Evolutionary conservation across 2,329 filamentous ascomycete species (phyloP).

Genomic region (Trichoderma sp.): DNA sequence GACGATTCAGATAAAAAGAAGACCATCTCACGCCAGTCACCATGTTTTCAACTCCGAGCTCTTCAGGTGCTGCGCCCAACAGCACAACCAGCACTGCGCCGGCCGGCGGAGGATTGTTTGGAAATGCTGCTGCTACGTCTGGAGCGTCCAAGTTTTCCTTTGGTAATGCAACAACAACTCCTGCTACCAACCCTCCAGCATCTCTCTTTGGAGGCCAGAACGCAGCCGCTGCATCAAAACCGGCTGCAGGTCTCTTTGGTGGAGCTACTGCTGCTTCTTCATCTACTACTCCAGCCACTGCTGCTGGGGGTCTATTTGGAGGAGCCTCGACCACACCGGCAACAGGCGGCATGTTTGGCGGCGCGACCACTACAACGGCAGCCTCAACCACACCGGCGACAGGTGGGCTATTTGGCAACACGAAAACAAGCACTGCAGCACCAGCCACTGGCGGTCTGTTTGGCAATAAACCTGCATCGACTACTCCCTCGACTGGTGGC

Average conservation of each 20-base stretch:
- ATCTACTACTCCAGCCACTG: conserved; percentile 34
- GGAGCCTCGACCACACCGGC: conserved; percentile 34
- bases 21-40: conserved; percentile 1
- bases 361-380: conserved; percentile 31
- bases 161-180: conserved; percentile 33
- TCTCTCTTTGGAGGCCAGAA: conserved; percentile 39
- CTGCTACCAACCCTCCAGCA: conserved; percentile 35
- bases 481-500: conserved; percentile 30
- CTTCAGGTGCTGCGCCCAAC: conserved; percentile 38
- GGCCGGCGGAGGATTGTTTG: conserved; percentile 47
- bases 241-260: conserved; percentile 33
- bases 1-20: conserved; percentile 11
- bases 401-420: conserved; percentile 32
- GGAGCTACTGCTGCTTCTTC: conserved; percentile 34
- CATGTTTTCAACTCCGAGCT: conserved; percentile 42
- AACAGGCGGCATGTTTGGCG: conserved; percentile 38
- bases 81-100: conserved; percentile 42
- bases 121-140: conserved; percentile 33
- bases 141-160: conserved; percentile 47
- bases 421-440: conserved; percentile 27
- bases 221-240: conserved; percentile 34
- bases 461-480: conserved; percentile 31
- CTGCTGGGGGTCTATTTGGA: conserved; percentile 34
- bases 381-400: conserved; percentile 28
- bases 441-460: conserved; percentile 31